Evolutionary conservation across 176 grass and related monocot genomes (phyloP), one percentile per base, ranked within the genome.

Genomic region (Ampelocalamus luodianensis): DNA sequence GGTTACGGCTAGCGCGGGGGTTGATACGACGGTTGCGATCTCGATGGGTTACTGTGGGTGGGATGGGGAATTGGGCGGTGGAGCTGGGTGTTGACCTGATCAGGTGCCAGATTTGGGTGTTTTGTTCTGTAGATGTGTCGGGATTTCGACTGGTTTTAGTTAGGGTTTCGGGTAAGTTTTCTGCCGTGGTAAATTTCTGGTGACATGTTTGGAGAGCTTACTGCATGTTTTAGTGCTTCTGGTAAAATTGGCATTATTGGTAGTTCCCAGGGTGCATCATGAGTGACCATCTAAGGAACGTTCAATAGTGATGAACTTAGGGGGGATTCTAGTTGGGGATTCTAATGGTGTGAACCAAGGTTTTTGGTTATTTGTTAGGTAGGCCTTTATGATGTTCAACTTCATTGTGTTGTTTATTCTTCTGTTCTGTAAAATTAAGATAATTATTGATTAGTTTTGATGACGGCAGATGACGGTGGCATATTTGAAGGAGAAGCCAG

Each of bases 381-480:
- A 18, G 6, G 58, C 18, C 23, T 75, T 64, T 6, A 1, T 56
- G 44, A 55, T 63, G 27, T 17, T 13, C 0, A 0, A 23, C 51
- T 68, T 38, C 71, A 13, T 67, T 39, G 3, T 10, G 3, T 18
- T 60, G 51, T 29, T 80, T 60, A 51, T 39, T 50, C 11, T 59
- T 50, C n/a, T 27, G 38, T 76, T 64, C 43, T 51, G 36, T 24
- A 37, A 76, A 65, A 43, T 38, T 87, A 59, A 50, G 26, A 32
- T 44, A 44, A 44, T 40, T 9, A 11, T 68, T 13, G 3, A 53
- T 74, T 70, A 29, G 69, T 86, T 90, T 10, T 75, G 34, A 11
- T n/a, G 13, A 10, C 76, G 70, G 61, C 83, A 99, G 97, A 92
- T 96, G 91, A 99, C 92, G 72, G 85, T 96, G 80, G 92, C 92